A percentile compares a stretch with the other conserved stretches of the same genome.
phyloP scores from a whole-genome alignment of 345 rosid genomes.

The Euphorbia lathyris region DNA sequence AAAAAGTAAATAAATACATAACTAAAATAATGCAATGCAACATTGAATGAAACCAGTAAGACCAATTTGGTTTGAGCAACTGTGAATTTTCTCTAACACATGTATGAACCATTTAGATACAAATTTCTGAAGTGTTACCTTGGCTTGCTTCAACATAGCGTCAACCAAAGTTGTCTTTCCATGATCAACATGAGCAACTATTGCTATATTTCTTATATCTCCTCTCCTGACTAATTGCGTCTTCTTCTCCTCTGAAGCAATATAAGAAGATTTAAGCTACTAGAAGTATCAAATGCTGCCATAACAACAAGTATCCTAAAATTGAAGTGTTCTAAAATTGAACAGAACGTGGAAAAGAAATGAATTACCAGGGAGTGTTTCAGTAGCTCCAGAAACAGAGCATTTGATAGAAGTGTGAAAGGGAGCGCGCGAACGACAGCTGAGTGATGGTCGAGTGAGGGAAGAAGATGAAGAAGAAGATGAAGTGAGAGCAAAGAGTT shows the following conservation, averaged over 20 bases:
- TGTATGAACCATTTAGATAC: neutral
- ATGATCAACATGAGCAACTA: slow-evolving; percentile 97
- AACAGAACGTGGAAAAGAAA: neutral
- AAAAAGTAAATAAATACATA: neutral
- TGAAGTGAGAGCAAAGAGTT: slow-evolving; percentile 40
- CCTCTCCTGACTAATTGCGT: slow-evolving; percentile 66
- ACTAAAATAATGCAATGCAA: neutral
- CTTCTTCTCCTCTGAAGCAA: slow-evolving; percentile 68
- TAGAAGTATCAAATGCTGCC: neutral
- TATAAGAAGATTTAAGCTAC: slow-evolving; percentile 6
- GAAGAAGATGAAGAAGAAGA: slow-evolving; percentile 33
- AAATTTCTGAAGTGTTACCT: slow-evolving; percentile 41
- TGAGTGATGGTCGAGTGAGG: slow-evolving; percentile 35
- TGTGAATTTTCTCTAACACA: neutral
- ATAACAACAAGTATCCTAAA: neutral
- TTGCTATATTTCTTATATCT: slow-evolving; percentile 86
- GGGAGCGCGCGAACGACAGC: slow-evolving; percentile 32
- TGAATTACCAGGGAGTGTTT: slow-evolving; percentile 50
- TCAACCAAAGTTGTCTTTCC: slow-evolving; percentile 98
- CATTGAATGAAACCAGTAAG: neutral
- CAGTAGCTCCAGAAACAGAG: slow-evolving; percentile 60
- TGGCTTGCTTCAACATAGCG: slow-evolving; percentile 92
- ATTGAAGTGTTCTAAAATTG: too few species aligned
- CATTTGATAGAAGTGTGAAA: slow-evolving; percentile 45
- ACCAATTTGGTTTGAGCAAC: neutral